A percentile compares a stretch with the other conserved stretches of the same genome.
Conservation (phyloP, 805 yeast species). For the Nakazawaea wickerhamii region DNA sequence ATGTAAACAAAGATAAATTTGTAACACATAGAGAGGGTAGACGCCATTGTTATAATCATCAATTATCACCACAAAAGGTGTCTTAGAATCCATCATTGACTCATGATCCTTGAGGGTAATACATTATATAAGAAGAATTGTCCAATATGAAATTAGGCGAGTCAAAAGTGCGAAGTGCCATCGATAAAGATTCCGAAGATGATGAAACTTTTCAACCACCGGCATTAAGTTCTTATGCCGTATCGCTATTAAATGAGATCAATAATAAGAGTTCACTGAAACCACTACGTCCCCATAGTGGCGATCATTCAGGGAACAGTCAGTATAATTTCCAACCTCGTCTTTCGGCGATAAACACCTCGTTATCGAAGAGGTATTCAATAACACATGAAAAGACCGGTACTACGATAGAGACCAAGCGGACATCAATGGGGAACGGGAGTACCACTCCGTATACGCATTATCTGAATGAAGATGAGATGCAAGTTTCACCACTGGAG, state of each 20-base stretch:
- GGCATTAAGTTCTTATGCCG: conserved; percentile 46
- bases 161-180: not conserved
- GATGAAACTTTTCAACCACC: conserved; percentile 47
- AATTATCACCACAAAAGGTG: no score
- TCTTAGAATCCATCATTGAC: no score
- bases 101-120: not conserved
- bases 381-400: conserved; percentile 1
- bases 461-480: not conserved
- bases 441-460: conserved; percentile 5
- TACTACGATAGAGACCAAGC: conserved; percentile 1
- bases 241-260: conserved; percentile 39
- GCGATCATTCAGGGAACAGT: not conserved
- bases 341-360: not conserved
- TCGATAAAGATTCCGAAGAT: conserved; percentile 24
- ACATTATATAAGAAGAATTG: no score
- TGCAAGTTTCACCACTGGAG: not conserved
- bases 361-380: not conserved
- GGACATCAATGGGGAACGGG: conserved; percentile 5
- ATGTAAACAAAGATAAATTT: not conserved
- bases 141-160: not conserved
- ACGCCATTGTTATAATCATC: not conserved
- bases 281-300: not conserved
- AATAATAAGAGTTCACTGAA: conserved; percentile 11
- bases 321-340: conserved; percentile 7
- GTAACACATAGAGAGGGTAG: not conserved